phyloP scores from a whole-genome alignment of 805 yeast genomes.

The Ogataea philodendri region DNA sequence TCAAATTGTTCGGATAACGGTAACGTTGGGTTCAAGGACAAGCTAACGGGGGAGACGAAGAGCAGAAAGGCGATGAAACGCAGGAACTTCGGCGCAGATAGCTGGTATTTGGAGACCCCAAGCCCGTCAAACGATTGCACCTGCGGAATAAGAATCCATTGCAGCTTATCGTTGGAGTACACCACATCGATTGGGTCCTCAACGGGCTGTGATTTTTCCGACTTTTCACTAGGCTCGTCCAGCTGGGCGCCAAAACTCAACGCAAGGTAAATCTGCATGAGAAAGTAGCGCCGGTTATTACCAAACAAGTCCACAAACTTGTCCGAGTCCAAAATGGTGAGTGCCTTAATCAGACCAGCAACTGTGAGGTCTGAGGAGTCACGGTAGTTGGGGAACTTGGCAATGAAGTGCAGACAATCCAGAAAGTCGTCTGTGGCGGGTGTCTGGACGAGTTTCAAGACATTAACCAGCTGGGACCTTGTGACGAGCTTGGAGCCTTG shows the following conservation, averaged over 20 bases:
- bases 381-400: slow-evolving; percentile 25
- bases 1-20: slow-evolving; percentile 22
- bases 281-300: slow-evolving; percentile 34
- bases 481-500: slow-evolving; percentile 26
- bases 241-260: slow-evolving; percentile 23
- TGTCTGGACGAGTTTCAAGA: slow-evolving; percentile 37
- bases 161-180: slow-evolving; percentile 20
- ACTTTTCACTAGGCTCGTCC: slow-evolving; percentile 16
- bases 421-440: slow-evolving; percentile 38
- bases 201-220: slow-evolving; percentile 1
- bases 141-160: slow-evolving; percentile 34
- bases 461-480: slow-evolving; percentile 27
- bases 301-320: slow-evolving; percentile 38
- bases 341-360: slow-evolving; percentile 42
- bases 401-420: slow-evolving; percentile 40
- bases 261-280: slow-evolving; percentile 48
- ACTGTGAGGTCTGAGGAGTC: slow-evolving; percentile 29
- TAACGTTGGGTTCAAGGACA: slow-evolving; percentile 17
- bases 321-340: slow-evolving; percentile 44
- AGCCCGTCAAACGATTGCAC: slow-evolving; percentile 45
- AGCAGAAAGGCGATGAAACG: slow-evolving; percentile 50
- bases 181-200: slow-evolving; percentile 26
- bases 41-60: slow-evolving; percentile 37
- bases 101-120: slow-evolving; percentile 35
- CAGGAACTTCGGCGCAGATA: slow-evolving; percentile 43